Evolutionary conservation across 169 alveolate genomes (phyloP), one percentile per base, ranked within the genome.

Genomic region (Miamiensis avidus): DNA sequence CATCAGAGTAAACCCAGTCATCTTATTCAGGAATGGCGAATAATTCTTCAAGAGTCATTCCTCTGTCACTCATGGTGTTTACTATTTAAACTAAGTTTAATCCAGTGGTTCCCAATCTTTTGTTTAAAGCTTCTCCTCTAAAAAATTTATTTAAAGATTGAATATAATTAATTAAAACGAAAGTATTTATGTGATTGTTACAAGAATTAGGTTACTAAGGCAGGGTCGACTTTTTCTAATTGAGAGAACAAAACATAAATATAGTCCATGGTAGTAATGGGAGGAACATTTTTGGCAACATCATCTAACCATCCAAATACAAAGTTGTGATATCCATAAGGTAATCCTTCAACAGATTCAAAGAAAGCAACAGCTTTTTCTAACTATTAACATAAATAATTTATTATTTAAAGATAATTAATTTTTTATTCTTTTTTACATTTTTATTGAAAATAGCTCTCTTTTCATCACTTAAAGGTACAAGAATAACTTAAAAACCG

Each of bases 281-380:
- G 90, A n/a, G 97, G 97, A 29, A 86, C 79, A 81, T 94, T 96
- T 16, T 89, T 91, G 72, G 81, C 83, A 34, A 92, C 89, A 26
- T 97, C 93, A 87, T 96, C 97, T 26, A 94, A 72, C 98, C 98
- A 96, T 28, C 94, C 89, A 77, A 91, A 94, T 0, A 95, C 26
- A 85, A 96, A 96, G 82, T 93, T 94, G 87, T 94, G 97, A 79
- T 87, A 94, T 65, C 98, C 98, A 85, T 96, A 96, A 72, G 95
- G 95, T 20, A 87, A 74, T 28, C 97, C 97, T 87, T 94, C 97
- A n/a, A 91, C 89, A 77, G 81, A 82, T 31, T 83, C 33, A 82
- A 88, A 96, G 94, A 93, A 94, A 76, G 90, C 94, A 28, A 65
- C 15, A 15, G 96, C 98, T 28, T 93, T 90, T 11, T 82, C 81